Conservation (phyloP, 345 rosid genomes). For the Bruguiera parviflora region DNA sequence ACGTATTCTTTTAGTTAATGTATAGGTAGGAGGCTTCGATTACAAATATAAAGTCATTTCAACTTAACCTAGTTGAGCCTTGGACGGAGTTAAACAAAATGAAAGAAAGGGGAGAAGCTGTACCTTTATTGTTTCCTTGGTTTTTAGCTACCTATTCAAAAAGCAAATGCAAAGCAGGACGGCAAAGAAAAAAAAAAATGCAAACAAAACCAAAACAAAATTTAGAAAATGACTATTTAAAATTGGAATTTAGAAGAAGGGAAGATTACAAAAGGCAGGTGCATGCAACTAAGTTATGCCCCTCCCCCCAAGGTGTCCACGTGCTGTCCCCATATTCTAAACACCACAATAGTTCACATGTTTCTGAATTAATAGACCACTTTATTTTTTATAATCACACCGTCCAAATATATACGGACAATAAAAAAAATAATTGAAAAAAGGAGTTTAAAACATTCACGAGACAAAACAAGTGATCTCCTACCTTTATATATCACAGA, state of each 20-base stretch:
- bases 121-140: too few species aligned
- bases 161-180: too few species aligned
- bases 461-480: background rate
- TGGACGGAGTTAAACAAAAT: too few species aligned
- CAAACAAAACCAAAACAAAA: too few species aligned
- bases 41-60: too few species aligned
- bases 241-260: background rate
- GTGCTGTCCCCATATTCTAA: slow-evolving; percentile 42
- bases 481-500: slow-evolving; percentile 29
- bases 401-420: slow-evolving; percentile 32
- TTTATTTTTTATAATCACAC: slow-evolving; percentile 35
- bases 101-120: too few species aligned
- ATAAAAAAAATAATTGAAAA: slow-evolving; percentile 8
- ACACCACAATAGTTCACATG: slow-evolving; percentile 38
- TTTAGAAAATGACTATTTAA: too few species aligned
- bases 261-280: background rate
- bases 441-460: background rate
- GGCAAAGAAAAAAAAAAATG: too few species aligned
- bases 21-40: too few species aligned
- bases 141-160: too few species aligned
- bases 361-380: slow-evolving; percentile 33
- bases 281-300: background rate
- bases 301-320: slow-evolving; percentile 29
- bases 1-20: too few species aligned
- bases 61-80: too few species aligned